These are phyloP conservation scores for Penicillium sp. DNA, from an alignment of 2,329 filamentous ascomycete species.

Conservation along the genomic window DNA sequence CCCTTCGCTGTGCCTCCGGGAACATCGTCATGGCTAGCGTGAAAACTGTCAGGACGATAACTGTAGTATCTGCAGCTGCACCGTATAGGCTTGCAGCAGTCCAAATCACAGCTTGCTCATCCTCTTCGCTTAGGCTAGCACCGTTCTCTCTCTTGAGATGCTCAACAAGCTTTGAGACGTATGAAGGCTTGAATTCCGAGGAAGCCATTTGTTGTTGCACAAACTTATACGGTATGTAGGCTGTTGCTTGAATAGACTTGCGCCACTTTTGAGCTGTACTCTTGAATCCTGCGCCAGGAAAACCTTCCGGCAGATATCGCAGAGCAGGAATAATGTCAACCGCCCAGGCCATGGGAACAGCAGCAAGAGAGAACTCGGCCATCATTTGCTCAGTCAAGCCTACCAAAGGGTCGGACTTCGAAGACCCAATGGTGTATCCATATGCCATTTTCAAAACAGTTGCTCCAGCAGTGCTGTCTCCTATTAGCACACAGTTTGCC, in stretches of 20 bases:
- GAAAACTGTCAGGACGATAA: neutral
- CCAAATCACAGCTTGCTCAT: too few species aligned
- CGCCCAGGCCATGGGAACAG: conserved; percentile 44
- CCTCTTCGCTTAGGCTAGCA: too few species aligned
- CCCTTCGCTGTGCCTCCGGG: neutral
- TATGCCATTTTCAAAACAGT: conserved; percentile 46
- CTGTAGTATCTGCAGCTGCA: neutral
- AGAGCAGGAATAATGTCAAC: conserved; percentile 47
- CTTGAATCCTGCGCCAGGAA: neutral
- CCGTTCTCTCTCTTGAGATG: too few species aligned
- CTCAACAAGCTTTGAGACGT: neutral
- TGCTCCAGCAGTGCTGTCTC: conserved; percentile 34
- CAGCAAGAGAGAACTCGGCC: conserved; percentile 43
- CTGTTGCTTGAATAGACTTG: neutral
- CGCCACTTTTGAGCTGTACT: neutral
- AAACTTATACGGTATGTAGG: neutral
- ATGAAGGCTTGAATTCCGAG: neutral
- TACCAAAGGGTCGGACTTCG: conserved; percentile 35
- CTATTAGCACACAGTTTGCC: neutral
- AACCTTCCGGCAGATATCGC: conserved; percentile 8
- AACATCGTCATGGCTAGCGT: neutral
- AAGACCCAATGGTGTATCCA: conserved; percentile 28
- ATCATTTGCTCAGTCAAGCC: conserved; percentile 43
- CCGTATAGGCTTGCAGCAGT: neutral
- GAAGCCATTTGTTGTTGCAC: neutral